A percentile compares a stretch with the other conserved stretches of the same genome.
Conservation (phyloP, 2,329 filamentous ascomycete genomes). For the Pseudogymnoascus destructans region DNA sequence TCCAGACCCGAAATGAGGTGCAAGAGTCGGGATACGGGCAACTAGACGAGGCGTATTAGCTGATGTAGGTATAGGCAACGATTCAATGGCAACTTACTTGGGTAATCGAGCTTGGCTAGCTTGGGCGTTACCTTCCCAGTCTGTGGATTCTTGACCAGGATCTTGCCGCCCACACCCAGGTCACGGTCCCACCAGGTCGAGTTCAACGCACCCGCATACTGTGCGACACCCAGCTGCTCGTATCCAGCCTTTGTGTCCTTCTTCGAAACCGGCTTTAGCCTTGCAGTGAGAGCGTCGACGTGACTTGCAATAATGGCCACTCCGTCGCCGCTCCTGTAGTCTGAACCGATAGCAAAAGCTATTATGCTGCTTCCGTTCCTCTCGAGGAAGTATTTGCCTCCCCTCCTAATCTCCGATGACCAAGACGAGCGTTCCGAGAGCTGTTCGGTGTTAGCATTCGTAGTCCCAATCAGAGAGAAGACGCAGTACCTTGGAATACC, state of each 20-base stretch:
- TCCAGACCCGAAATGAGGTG: slow-evolving; percentile 80
- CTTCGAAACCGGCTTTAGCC: slow-evolving; percentile 79
- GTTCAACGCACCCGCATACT: slow-evolving; percentile 79
- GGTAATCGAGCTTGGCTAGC: slow-evolving; percentile 87
- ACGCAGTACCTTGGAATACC: slow-evolving; percentile 54
- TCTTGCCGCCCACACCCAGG: slow-evolving; percentile 76
- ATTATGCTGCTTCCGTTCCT: slow-evolving; percentile 79
- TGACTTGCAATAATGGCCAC: slow-evolving; percentile 83
- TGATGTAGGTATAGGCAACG: neutral
- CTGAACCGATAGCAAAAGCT: slow-evolving; percentile 68
- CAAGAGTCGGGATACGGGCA: slow-evolving; percentile 80
- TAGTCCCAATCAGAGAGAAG: neutral
- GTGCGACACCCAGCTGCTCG: slow-evolving; percentile 78
- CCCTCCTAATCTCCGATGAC: slow-evolving; percentile 55
- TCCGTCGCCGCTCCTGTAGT: slow-evolving; percentile 75
- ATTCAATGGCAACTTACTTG: slow-evolving; percentile 36
- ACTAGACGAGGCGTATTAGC: slow-evolving; percentile 31
- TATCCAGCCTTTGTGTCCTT: slow-evolving; percentile 78
- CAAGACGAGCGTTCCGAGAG: slow-evolving; percentile 71
- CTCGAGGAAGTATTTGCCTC: slow-evolving; percentile 79
- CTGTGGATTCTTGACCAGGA: slow-evolving; percentile 61
- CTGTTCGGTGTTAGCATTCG: slow-evolving; percentile 28
- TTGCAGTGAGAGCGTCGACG: slow-evolving; percentile 82
- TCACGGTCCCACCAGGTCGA: slow-evolving; percentile 96
- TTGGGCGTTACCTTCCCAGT: slow-evolving; percentile 66